A percentile compares a stretch with the other conserved stretches of the same genome.
These are phyloP conservation scores for Euclidium syriacum DNA, from an alignment of 345 rosid species.

Conservation along the genomic window DNA sequence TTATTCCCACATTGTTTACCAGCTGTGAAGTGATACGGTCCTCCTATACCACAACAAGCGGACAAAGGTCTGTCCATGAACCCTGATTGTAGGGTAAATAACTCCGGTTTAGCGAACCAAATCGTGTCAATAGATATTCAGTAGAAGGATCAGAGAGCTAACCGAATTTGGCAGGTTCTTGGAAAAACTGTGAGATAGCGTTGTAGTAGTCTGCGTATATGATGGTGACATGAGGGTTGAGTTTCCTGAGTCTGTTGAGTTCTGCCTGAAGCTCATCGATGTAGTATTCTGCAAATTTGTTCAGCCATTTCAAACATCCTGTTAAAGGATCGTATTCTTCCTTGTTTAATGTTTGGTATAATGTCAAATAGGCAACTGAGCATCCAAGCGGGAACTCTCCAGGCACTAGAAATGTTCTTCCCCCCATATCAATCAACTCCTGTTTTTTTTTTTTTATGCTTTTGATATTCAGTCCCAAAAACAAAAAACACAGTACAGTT, in stretches of 20 bases:
- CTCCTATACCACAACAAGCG: constrained; percentile 68
- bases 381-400: too few relatives aligned
- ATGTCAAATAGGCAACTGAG: not conserved
- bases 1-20: constrained; percentile 46
- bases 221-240: constrained; percentile 14
- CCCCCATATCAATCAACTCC: constrained; percentile 3
- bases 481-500: not conserved
- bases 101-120: not conserved
- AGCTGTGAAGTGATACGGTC: constrained; percentile 44
- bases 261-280: constrained; percentile 20
- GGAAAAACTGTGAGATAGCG: not conserved
- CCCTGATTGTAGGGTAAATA: constrained; percentile 30
- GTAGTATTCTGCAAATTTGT: constrained; percentile 20
- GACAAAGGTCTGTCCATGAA: constrained; percentile 32
- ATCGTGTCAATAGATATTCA: too few relatives aligned
- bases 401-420: too few relatives aligned
- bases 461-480: not conserved
- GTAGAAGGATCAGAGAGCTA: not conserved
- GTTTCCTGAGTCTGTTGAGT: not conserved
- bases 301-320: constrained; percentile 17
- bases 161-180: constrained; percentile 8
- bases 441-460: not conserved
- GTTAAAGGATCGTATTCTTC: constrained; percentile 8
- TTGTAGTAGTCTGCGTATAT: constrained; percentile 26
- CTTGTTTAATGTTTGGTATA: not conserved